These are phyloP conservation scores for Lumnitzera racemosa DNA, from an alignment of 345 rosid genomes.

Conservation along the genomic window DNA sequence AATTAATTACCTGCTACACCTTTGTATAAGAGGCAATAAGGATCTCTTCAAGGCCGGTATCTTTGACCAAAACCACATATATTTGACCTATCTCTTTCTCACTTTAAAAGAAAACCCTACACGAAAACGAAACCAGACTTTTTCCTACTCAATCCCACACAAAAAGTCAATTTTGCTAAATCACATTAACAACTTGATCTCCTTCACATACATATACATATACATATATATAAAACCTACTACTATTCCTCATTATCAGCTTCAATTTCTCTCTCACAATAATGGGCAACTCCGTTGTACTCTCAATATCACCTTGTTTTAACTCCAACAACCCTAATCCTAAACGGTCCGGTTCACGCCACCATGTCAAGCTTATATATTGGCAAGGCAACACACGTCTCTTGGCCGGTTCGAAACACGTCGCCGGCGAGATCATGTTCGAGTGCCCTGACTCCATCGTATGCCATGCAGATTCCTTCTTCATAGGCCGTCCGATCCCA, in stretches of 20 bases:
- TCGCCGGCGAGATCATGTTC: conserved; percentile 94
- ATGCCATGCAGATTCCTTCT: conserved; percentile 86
- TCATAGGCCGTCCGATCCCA: conserved; percentile 72
- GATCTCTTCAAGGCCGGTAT: too few relatives aligned
- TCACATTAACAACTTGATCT: background rate
- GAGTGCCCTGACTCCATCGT: conserved; percentile 73
- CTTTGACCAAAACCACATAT: too few relatives aligned
- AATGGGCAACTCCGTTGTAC: too few relatives aligned
- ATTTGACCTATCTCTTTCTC: too few relatives aligned
- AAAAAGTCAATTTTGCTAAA: too few relatives aligned
- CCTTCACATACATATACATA: background rate
- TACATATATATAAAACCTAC: background rate
- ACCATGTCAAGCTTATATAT: conserved; percentile 42
- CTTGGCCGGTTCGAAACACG: conserved; percentile 36
- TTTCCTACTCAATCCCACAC: too few relatives aligned
- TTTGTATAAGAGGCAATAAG: too few relatives aligned
- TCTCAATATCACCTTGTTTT: conserved; percentile 29
- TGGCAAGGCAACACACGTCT: conserved; percentile 50
- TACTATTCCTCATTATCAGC: background rate
- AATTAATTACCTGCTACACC: too few relatives aligned
- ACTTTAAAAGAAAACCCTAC: too few relatives aligned
- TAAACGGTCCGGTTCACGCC: conserved; percentile 2
- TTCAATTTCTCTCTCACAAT: background rate
- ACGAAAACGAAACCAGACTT: too few relatives aligned
- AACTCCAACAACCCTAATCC: conserved; percentile 4